Evolutionary conservation across 2,329 filamentous ascomycete species (phyloP), one percentile per base, ranked within the genome.

Genomic region (Tolypocladium pustulatum): DNA sequence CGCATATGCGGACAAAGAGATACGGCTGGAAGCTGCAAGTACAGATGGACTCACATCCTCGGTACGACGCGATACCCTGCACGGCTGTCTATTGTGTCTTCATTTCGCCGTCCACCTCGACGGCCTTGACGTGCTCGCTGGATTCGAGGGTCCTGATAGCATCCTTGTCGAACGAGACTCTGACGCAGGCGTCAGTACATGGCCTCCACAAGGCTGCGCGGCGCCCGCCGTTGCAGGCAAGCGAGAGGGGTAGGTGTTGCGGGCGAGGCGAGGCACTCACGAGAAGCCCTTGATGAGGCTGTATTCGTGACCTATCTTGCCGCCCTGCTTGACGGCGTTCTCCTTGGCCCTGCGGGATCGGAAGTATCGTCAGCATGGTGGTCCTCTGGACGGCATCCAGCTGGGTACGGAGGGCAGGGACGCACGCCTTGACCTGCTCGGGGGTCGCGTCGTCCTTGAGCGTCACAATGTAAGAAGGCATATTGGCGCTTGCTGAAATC

Each of bases 201-300:
- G 2, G n/a, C 22, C 15, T 46, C n/a, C 22, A 8, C 22, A 27
- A 9, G 2, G n/a, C 40, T 40, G 20, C n/a, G 6, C 41, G 38
- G 17, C 6, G 2, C 20, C 20, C 3, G 40, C 22, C 10, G 43
- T 12, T 6, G 12, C 13, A 27, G 41, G 10, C 12, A 1, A 5
- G 22, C 22, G 22, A 41, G 40, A 41, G 40, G 40, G n/a, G 40
- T 40, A n/a, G 41, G 38, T 17, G n/a, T 34, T 34, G 32, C 32
- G 36, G 36, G 36, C 6, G 36, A 37, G 36, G 36, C n/a, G n/a
- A 37, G 32, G 38, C 54, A 80, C 89, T 66, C 85, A 97, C 93
- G 89, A 87, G 78, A 97, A 97, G 60, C 88, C 92, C 78, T 93
- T 95, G 81, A 96, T 91, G 67, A 96, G 76, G 61, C 77, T 87